phyloP scores from a whole-genome alignment of 1,284 basidiomycete genomes.

The Pyrrhoderma lamaoense region DNA sequence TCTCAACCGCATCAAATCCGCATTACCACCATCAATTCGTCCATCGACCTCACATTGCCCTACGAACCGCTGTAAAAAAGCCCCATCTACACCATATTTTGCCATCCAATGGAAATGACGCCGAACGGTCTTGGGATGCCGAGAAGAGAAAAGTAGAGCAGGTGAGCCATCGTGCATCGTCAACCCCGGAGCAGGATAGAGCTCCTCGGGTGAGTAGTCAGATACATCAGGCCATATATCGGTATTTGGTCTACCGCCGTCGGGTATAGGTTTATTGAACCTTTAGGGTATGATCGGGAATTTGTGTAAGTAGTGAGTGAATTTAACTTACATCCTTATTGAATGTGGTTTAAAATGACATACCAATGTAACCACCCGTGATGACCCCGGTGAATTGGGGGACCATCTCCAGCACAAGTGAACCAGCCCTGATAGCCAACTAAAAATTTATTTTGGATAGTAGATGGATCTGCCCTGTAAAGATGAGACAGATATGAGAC shows the following conservation, averaged over 20 bases:
- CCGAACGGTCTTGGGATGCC: conserved; percentile 62
- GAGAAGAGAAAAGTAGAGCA: conserved; percentile 64
- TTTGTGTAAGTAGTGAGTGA: not conserved
- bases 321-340: too few relatives aligned
- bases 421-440: conserved; percentile 84
- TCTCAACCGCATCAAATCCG: conserved; percentile 49
- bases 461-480: conserved; percentile 41
- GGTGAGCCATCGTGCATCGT: conserved; percentile 45
- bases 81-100: conserved; percentile 65
- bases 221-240: conserved; percentile 74
- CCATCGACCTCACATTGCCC: conserved; percentile 51
- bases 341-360: not conserved
- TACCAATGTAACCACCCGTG: conserved; percentile 75
- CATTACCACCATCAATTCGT: conserved; percentile 32
- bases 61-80: conserved; percentile 68
- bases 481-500: not conserved
- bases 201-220: conserved; percentile 58
- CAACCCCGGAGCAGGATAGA: conserved; percentile 62
- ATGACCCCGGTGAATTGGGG: conserved; percentile 44
- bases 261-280: conserved; percentile 56
- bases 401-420: conserved; percentile 61
- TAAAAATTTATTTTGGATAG: conserved; percentile 68
- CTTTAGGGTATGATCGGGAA: not conserved
- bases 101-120: conserved; percentile 81
- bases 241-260: conserved; percentile 59